Evolutionary conservation across 2,329 filamentous ascomycete species (phyloP).

Genomic region (Exophiala aquamarina): DNA sequence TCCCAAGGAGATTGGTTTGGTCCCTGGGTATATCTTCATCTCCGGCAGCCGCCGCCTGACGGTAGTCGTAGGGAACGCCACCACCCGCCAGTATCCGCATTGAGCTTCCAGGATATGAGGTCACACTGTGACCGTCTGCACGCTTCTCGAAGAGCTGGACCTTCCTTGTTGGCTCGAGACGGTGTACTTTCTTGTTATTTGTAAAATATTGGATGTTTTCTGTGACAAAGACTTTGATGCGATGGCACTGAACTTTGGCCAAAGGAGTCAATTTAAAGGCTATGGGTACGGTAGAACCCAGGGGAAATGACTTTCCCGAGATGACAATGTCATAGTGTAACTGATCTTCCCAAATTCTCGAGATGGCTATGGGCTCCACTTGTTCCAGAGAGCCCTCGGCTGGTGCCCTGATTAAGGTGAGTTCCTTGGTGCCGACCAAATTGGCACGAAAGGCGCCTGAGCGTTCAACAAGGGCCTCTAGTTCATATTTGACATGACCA

Average conservation of each 20-base stretch:
- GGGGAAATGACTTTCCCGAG: slow-evolving; percentile 89
- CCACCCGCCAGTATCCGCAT: slow-evolving; percentile 77
- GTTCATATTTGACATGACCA: slow-evolving; percentile 82
- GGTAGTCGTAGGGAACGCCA: slow-evolving; percentile 67
- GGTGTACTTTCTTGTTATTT: slow-evolving; percentile 77
- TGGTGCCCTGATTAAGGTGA: slow-evolving; percentile 79
- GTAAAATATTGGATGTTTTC: slow-evolving; percentile 92
- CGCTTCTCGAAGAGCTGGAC: slow-evolving; percentile 85
- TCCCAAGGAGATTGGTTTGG: slow-evolving; percentile 73
- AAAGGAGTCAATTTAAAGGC: slow-evolving; percentile 91
- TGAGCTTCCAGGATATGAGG: slow-evolving; percentile 72
- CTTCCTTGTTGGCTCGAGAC: slow-evolving; percentile 80
- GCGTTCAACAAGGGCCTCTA: slow-evolving; percentile 81
- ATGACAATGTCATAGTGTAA: slow-evolving; percentile 95
- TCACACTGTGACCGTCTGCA: slow-evolving; percentile 73
- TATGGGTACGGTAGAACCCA: slow-evolving; percentile 84
- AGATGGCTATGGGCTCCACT: slow-evolving; percentile 91
- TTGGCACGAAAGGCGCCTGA: slow-evolving; percentile 89
- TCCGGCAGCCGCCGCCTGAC: slow-evolving; percentile 56
- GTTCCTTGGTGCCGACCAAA: slow-evolving; percentile 76
- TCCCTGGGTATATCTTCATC: slow-evolving; percentile 55
- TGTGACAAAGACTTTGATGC: slow-evolving; percentile 86
- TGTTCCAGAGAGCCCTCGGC: slow-evolving; percentile 86
- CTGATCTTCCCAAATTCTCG: slow-evolving; percentile 91
- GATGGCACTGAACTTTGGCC: slow-evolving; percentile 89